phyloP scores from a whole-genome alignment of 345 rosid genomes.

The Salix viminalis region DNA sequence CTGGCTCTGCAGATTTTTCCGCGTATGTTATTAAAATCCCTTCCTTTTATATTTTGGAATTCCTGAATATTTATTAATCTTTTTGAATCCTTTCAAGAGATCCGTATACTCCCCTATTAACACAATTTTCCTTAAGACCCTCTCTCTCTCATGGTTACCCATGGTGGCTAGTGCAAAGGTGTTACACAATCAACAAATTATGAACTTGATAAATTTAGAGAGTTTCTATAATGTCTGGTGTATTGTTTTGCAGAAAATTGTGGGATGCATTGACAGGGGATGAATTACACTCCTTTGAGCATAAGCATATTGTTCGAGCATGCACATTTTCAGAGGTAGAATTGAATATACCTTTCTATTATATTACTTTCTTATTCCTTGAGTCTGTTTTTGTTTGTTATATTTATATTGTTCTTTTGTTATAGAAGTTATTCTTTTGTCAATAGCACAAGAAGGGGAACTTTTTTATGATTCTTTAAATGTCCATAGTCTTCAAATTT shows the following conservation, averaged over 20 bases:
- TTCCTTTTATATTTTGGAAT: not conserved
- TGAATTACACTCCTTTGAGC: conserved; percentile 39
- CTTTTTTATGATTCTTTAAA: not conserved
- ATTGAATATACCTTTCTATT: not conserved
- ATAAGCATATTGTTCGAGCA: conserved; percentile 46
- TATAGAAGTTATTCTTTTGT: not conserved
- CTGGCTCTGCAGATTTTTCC: conserved; percentile 96
- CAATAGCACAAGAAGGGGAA: not conserved
- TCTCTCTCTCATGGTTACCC: not conserved
- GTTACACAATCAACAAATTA: not conserved
- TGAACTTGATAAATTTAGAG: not conserved
- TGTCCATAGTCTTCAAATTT: not conserved
- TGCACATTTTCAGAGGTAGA: conserved; percentile 44
- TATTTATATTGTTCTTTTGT: not conserved
- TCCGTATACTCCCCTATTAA: not conserved
- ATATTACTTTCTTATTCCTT: not conserved
- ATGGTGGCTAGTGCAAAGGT: not conserved
- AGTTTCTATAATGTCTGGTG: not conserved
- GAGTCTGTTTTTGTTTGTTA: not conserved
- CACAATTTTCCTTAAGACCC: not conserved
- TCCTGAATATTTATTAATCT: not conserved
- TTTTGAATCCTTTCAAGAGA: not conserved
- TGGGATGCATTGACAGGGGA: conserved; percentile 47
- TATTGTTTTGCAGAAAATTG: conserved; percentile 32
- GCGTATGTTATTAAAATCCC: conserved; percentile 49